Base-by-base conservation (phyloP, 768 basidiomycete genomes). In the Russula vinacea region DNA sequence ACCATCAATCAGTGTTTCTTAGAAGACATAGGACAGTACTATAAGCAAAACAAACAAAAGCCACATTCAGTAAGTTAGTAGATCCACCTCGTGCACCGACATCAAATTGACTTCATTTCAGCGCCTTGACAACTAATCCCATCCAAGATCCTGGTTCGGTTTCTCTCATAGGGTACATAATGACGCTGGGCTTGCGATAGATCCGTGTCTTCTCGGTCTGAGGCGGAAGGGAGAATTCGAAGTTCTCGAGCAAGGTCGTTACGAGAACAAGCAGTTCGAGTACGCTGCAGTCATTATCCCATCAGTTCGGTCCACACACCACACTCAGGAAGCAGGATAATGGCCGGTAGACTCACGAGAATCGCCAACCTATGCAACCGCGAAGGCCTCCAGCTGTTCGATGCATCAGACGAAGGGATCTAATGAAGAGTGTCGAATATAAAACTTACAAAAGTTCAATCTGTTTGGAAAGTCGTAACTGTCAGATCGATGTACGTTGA, bases 401-500 rank as follows among this genome's bases (percentile, higher is more conserved):
- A 59, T 14, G 22, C 4, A 40, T 68, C 57, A 68, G 44, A 39
- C 9, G 13, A 56, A 13, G 54, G 37, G 19, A 7, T 22, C 3
- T 2, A n/a, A 26, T n/a, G 19, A 42, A 47, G 44, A n/a, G 10
- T n/a, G 9, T 16, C n/a, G n/a, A 8, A 24, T 26, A 17, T 35
- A 9, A 22, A 13, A 51, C 67, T 59, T 26, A 68, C 67, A 68
- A 45, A 68, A 68, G 53, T 56, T 68, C 60, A 68, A 26, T 49
- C 65, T 68, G 50, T 62, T 29, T 16, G 47, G 11, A 32, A 13
- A 5, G 45, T 65, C 10, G n/a, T 11, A 2, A 22, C 29, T 7
- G 42, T 64, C 45, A 63, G 52, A 35, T 24, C 17, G 16, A 24
- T 16, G 19, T 33, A 10, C 19, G 29, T 32, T 9, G 37, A n/a